Base-by-base conservation (phyloP, 192 early-diverging fungal genomes). In the Linnemannia elongata region DNA sequence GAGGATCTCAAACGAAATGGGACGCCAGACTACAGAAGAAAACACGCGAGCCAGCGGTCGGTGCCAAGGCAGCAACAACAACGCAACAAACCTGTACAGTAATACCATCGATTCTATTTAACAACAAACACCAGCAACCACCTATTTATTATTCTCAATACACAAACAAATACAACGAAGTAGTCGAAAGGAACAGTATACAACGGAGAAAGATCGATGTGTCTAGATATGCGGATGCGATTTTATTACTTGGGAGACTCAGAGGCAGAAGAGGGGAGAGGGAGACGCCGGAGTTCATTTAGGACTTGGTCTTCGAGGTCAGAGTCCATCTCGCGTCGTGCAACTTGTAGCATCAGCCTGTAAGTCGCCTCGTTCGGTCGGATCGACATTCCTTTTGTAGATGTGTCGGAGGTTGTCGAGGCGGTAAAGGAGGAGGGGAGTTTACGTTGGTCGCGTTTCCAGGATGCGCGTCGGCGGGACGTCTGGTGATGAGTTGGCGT, bases 271-370 rank as follows among this genome's bases (percentile, higher is more conserved):
- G 27, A 66, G 10, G 8, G 55, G 10, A 57, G n/a, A 57, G 55
- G 55, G n/a, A 57, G 55, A 57, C 55, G 1, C n/a, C 55, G 55
- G 27, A 66, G 60, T 4, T 79, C 44, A 8, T 72, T 35, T 4
- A 83, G 20, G 24, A 74, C 47, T 35, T 75, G n/a, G 0, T 71
- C 30, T 35, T 84, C 72, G n/a, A 79, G 68, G 7, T 74, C 77
- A 22, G 49, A 24, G 47, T 84, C 82, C 4, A 17, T 35, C 33
- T 75, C 63, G 1, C 74, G 77, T 63, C 39, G 38, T 2, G 82
- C 82, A 41, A 84, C 22, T 24, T 75, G 30, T 1, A 84, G 72
- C 73, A 84, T 84, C 49, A 84, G 44, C 1, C 35, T 36, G 39
- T 71, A 73, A 0, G 82, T 84, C 17, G 72, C 35, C n/a, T 60